A percentile compares a stretch with the other conserved stretches of the same genome.
phyloP scores from a whole-genome alignment of 2,329 filamentous ascomycete species.

The Byssoonygena ceratinophila region DNA sequence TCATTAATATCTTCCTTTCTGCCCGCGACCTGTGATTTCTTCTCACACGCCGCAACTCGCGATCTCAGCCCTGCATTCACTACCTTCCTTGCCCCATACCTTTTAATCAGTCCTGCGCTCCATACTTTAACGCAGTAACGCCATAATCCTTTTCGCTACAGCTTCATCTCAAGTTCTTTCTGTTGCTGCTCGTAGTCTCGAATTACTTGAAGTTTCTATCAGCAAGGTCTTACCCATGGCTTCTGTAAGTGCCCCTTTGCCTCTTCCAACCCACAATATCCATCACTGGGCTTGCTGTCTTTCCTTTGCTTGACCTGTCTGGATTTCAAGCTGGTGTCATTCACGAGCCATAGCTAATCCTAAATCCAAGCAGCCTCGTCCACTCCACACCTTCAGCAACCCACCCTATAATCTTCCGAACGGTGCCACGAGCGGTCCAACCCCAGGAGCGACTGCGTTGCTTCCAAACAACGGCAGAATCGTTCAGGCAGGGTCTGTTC shows the following conservation, averaged over 20 bases:
- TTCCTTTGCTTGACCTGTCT: conserved; percentile 6
- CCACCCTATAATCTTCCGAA: conserved; percentile 39
- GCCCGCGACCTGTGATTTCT: conserved; percentile 1
- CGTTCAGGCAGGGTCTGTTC: conserved; percentile 39
- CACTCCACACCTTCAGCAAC: conserved; percentile 34
- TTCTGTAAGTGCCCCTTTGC: conserved; percentile 34
- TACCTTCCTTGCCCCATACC: conserved; percentile 4
- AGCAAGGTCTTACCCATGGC: conserved; percentile 31
- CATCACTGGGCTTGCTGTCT: conserved; percentile 1
- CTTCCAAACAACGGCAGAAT: conserved; percentile 43
- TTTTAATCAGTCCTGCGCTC: neutral
- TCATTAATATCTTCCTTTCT: conserved; percentile 7
- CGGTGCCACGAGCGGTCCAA: conserved; percentile 35
- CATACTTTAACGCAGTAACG: conserved; percentile 1
- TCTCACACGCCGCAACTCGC: conserved; percentile 1
- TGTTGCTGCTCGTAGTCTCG: neutral
- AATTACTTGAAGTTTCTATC: neutral
- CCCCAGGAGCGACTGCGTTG: conserved; percentile 39
- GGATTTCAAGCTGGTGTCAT: neutral
- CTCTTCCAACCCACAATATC: conserved; percentile 16
- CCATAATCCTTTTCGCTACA: neutral
- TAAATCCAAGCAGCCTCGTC: conserved; percentile 30
- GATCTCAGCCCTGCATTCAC: conserved; percentile 10
- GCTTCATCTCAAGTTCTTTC: neutral
- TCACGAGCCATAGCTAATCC: neutral